phyloP scores from a whole-genome alignment of 2,329 filamentous ascomycete species.

The Colletotrichum paranaense region DNA sequence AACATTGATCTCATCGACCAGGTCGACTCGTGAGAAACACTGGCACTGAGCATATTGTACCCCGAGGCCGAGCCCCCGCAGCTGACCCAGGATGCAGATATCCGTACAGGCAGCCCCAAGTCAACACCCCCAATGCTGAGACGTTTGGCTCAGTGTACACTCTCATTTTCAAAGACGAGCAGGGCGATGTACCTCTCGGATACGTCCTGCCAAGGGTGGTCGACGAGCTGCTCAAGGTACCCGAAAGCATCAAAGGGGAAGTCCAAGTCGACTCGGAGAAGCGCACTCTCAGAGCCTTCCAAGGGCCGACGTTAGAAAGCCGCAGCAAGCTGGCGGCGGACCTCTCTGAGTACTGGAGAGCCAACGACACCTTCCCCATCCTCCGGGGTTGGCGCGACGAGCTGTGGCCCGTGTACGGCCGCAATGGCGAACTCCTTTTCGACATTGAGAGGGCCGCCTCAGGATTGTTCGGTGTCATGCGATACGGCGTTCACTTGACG shows the following conservation, averaged over 20 bases:
- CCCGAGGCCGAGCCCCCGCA: background rate
- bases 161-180: constrained; percentile 69
- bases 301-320: constrained; percentile 67
- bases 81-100: constrained; percentile 65
- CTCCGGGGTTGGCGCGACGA: constrained; percentile 85
- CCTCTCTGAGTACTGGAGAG: constrained; percentile 75
- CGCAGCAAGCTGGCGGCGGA: constrained; percentile 67
- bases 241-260: constrained; percentile 63
- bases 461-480: constrained; percentile 79
- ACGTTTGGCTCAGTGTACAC: constrained; percentile 74
- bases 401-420: constrained; percentile 80
- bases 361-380: constrained; percentile 78
- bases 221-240: constrained; percentile 58
- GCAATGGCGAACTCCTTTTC: constrained; percentile 72
- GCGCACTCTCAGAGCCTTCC: constrained; percentile 73
- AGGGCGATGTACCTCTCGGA: constrained; percentile 74
- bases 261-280: constrained; percentile 69
- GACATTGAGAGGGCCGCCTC: constrained; percentile 82
- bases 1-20: constrained; percentile 65
- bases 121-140: constrained; percentile 65
- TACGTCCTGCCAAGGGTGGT: constrained; percentile 66
- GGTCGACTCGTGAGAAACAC: constrained; percentile 62
- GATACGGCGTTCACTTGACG: constrained; percentile 86
- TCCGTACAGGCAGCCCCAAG: constrained; percentile 71
- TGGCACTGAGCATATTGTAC: background rate